Evolutionary conservation across 805 yeast species (phyloP).

Genomic region (Candida sakaeoensis): DNA sequence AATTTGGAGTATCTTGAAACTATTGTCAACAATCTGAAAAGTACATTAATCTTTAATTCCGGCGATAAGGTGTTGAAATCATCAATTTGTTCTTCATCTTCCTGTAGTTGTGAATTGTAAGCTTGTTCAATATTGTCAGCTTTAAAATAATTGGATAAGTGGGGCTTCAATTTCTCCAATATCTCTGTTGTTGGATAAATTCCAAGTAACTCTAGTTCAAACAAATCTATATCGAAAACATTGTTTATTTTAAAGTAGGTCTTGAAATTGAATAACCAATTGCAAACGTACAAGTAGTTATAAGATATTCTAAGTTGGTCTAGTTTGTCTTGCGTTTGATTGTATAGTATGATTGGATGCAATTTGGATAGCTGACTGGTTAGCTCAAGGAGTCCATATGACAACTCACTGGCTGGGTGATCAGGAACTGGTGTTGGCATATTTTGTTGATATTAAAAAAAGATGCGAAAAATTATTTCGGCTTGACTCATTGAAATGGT

Average conservation of each 20-base stretch:
- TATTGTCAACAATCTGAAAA: conserved; percentile 42
- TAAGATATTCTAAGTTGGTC: conserved; percentile 16
- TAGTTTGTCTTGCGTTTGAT: conserved; percentile 12
- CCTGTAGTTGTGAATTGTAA: conserved; percentile 31
- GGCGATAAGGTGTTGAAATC: conserved; percentile 39
- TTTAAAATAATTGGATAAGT: conserved; percentile 40
- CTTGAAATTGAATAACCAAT: conserved; percentile 56
- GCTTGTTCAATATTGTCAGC: conserved; percentile 24
- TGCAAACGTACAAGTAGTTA: conserved; percentile 31
- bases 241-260: conserved; percentile 51
- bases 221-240: conserved; percentile 52
- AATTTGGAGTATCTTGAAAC: conserved; percentile 43
- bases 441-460: conserved; percentile 1
- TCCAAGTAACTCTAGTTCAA: conserved; percentile 56
- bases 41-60: conserved; percentile 46
- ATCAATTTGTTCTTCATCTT: conserved; percentile 21
- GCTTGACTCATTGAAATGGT: conserved; percentile 6
- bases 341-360: conserved; percentile 19
- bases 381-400: conserved; percentile 18
- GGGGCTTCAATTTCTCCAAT: conserved; percentile 40
- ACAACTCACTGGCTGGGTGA: conserved; percentile 7
- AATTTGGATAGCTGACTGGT: conserved; percentile 16
- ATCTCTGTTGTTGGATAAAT: conserved; percentile 14
- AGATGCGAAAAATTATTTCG: conserved; percentile 2
- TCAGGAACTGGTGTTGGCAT: conserved; percentile 3